phyloP scores from a whole-genome alignment of 495 filamentous ascomycete species.

The Penicillium silybi region DNA sequence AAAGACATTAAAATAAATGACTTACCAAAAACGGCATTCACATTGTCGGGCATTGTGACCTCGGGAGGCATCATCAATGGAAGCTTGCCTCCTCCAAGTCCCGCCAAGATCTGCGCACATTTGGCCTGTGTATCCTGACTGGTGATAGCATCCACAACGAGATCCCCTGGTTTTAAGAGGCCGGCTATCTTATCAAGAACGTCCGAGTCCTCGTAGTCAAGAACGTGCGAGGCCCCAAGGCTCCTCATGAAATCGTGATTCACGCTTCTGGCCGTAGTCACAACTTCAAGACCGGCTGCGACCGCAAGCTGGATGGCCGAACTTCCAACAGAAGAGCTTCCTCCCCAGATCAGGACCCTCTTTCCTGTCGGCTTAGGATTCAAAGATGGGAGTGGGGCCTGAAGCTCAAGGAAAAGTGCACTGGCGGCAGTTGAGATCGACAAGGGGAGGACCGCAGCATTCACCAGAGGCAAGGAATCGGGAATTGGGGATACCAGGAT shows the following conservation, averaged over 20 bases:
- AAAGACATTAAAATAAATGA: not conserved
- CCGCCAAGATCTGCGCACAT: slow-evolving; percentile 27
- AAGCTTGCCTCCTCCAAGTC: slow-evolving; percentile 32
- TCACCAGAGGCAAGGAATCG: slow-evolving; percentile 32
- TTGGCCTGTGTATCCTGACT: slow-evolving; percentile 2
- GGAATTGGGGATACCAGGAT: slow-evolving; percentile 31
- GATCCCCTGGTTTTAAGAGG: slow-evolving; percentile 18
- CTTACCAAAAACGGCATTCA: slow-evolving; percentile 10
- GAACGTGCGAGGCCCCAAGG: slow-evolving; percentile 32
- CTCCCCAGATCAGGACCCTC: slow-evolving; percentile 36
- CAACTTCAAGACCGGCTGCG: slow-evolving; percentile 29
- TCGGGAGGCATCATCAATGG: slow-evolving; percentile 6
- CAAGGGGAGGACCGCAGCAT: slow-evolving; percentile 46
- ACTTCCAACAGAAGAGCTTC: slow-evolving; percentile 28
- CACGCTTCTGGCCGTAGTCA: slow-evolving; percentile 29
- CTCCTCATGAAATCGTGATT: slow-evolving; percentile 33
- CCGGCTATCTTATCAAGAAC: slow-evolving; percentile 23
- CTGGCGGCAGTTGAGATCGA: slow-evolving; percentile 44
- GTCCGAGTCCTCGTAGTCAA: slow-evolving; percentile 34
- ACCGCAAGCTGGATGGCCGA: slow-evolving; percentile 34
- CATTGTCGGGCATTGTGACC: slow-evolving; percentile 6
- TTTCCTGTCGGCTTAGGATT: slow-evolving; percentile 16
- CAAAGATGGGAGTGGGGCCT: slow-evolving; percentile 17
- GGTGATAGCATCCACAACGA: slow-evolving; percentile 5
- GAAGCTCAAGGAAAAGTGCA: slow-evolving; percentile 42